These are phyloP conservation scores for Globisporangium paddicum DNA, from an alignment of 352 stramenopile genomes.

Conservation along the genomic window DNA sequence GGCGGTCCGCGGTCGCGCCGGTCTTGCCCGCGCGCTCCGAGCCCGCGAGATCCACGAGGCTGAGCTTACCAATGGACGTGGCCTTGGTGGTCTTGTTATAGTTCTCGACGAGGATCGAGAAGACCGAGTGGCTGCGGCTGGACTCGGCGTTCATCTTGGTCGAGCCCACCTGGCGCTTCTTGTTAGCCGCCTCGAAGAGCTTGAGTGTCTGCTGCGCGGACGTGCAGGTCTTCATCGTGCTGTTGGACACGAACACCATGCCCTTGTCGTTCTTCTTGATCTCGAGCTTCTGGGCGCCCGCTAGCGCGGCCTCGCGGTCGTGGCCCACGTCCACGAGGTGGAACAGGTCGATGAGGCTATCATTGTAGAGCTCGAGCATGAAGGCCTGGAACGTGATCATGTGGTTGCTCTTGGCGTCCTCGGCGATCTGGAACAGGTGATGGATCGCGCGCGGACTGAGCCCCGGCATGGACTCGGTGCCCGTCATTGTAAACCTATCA, in stretches of 20 bases:
- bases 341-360: slow-evolving; percentile 88
- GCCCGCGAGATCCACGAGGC: slow-evolving; percentile 86
- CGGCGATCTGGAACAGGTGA: slow-evolving; percentile 76
- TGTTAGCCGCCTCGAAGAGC: slow-evolving; percentile 87
- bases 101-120: slow-evolving; percentile 84
- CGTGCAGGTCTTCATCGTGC: slow-evolving; percentile 67
- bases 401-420: slow-evolving; percentile 45
- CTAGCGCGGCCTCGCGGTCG: slow-evolving; percentile 14
- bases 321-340: slow-evolving; percentile 65
- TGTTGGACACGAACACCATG: slow-evolving; percentile 90
- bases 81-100: slow-evolving; percentile 89
- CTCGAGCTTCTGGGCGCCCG: slow-evolving; percentile 77
- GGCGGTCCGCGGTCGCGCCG: slow-evolving; percentile 70
- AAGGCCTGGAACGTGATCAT: slow-evolving; percentile 74
- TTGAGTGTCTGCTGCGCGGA: slow-evolving; percentile 72
- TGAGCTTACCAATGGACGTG: slow-evolving; percentile 78
- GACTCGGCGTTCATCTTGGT: slow-evolving; percentile 94
- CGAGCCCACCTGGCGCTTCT: slow-evolving; percentile 84
- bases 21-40: slow-evolving; percentile 87
- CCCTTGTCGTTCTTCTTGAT: slow-evolving; percentile 93
- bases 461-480: slow-evolving; percentile 55
- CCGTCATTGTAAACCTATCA: slow-evolving; percentile 89
- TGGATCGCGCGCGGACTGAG: slow-evolving; percentile 86
- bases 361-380: slow-evolving; percentile 94
- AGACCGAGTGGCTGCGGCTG: slow-evolving; percentile 88